Conservation (phyloP, 164 flowering plant genomes). For the Aristolochia contorta region DNA sequence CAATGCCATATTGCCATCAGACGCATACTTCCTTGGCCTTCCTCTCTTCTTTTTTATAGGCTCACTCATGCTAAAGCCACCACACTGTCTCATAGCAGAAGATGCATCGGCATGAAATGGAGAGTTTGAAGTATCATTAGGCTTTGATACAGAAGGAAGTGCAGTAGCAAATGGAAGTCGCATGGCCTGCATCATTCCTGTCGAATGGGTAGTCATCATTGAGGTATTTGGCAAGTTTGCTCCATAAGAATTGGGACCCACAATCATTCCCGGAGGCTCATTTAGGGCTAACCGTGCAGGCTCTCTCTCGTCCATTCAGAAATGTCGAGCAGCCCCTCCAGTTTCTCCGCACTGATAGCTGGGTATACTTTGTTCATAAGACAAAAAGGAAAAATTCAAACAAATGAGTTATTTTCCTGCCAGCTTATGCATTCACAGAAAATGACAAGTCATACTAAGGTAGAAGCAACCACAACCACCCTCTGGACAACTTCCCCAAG, state of each 20-base stretch:
- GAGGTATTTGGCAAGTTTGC: slow-evolving; percentile 10
- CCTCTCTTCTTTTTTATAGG: slow-evolving; percentile 65
- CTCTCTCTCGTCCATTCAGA: slow-evolving; percentile 33
- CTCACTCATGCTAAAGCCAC: slow-evolving; percentile 29
- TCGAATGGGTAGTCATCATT: slow-evolving; percentile 14
- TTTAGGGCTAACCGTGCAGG: slow-evolving; percentile 6
- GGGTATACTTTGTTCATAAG: too few relatives aligned
- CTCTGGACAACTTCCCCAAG: too few relatives aligned
- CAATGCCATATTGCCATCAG: slow-evolving; percentile 51
- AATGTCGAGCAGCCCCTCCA: too few relatives aligned
- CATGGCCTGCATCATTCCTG: slow-evolving; percentile 14
- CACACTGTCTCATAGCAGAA: slow-evolving; percentile 10
- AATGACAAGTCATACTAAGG: too few relatives aligned
- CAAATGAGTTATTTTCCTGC: too few relatives aligned
- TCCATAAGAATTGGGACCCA: slow-evolving; percentile 15
- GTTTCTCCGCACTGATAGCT: too few relatives aligned
- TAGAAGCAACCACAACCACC: too few relatives aligned
- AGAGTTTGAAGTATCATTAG: slow-evolving; percentile 19
- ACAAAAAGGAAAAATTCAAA: too few relatives aligned
- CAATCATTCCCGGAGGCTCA: slow-evolving; percentile 16
- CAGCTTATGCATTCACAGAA: too few relatives aligned
- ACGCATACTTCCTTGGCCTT: slow-evolving; percentile 67
- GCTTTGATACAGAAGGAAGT: slow-evolving; percentile 14
- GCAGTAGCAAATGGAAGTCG: slow-evolving; percentile 34
- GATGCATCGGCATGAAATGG: slow-evolving; percentile 24